Evolutionary conservation across 1,139 yeast genomes (phyloP), one percentile per base, ranked within the genome.

Genomic region (Barnettozyma hawaiiensis): DNA sequence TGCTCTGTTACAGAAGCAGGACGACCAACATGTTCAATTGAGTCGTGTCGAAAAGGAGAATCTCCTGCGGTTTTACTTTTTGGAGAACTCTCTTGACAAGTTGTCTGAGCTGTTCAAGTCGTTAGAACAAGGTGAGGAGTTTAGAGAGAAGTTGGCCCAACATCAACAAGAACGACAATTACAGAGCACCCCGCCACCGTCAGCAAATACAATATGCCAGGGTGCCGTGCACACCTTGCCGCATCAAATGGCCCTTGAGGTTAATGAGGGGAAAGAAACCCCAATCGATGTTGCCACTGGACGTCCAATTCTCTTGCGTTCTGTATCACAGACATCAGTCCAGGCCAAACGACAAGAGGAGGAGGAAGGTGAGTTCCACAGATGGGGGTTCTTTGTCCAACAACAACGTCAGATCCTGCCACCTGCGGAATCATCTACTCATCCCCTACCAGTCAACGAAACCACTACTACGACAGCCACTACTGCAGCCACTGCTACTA

Each of bases 281-380:
- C 80, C 87, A 1, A 70, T 83, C 46, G 92, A 83, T 63, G 71
- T 77, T 43, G 65, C 72, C 24, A 83, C 92, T 0, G 94, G 94
- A 35, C 67, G 81, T 49, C 86, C 90, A 1, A 79, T 83, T 18
- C 64, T 81, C 46, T 71, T 79, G 64, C 71, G 81, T 53, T 75
- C 80, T 4, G 66, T 77, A 6, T 80, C 87, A 2, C 83, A 76
- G 50, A 79, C 86, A 0, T 79, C 85, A 1, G 57, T 76, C 7
- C 79, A 79, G 52, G 84, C 89, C 18, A 83, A 78, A 59, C 78
- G 75, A 51, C 87, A 83, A 60, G 96, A 87, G 56, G 78, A 81
- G 49, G 97, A 89, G 62, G 97, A 89, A 68, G 97, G 96, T 51
- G 95, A 85, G 57, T 72, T 87, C 49, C 96, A 86, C 63, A 79